Evolutionary conservation across 495 filamentous ascomycete species (phyloP).

Genomic region (Margaritispora aquatica): DNA sequence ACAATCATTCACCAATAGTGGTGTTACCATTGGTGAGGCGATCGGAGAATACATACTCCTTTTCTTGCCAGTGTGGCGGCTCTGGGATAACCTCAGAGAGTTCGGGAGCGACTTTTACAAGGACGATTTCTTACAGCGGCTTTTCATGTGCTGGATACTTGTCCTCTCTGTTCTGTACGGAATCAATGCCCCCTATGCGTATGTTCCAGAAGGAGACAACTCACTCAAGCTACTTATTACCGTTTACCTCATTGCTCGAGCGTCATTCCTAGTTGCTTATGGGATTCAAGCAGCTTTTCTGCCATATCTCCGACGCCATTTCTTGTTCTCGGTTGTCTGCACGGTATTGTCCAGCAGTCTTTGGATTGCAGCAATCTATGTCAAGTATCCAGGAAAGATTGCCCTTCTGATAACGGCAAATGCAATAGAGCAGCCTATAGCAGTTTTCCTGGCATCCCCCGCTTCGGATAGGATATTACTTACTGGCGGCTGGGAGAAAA

Average conservation of each 20-base stretch:
- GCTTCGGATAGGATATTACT: conserved; percentile 3
- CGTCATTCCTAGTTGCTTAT: conserved; percentile 10
- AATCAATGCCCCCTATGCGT: conserved; percentile 19
- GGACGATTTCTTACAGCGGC: conserved; percentile 14
- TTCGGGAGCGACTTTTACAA: conserved; percentile 16
- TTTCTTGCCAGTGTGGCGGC: conserved; percentile 20
- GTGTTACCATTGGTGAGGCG: conserved; percentile 1
- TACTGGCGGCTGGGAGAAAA: conserved; percentile 10
- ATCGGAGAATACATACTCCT: conserved; percentile 15
- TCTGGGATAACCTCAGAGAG: conserved; percentile 17
- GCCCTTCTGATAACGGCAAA: conserved; percentile 9
- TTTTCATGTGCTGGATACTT: conserved; percentile 19
- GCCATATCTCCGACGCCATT: conserved; percentile 6
- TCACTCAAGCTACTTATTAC: conserved; percentile 15
- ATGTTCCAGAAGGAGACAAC: background rate
- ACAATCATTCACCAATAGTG: conserved; percentile 7
- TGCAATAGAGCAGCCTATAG: conserved; percentile 12
- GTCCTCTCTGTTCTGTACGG: conserved; percentile 17
- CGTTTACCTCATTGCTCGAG: conserved; percentile 9
- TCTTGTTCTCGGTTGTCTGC: background rate
- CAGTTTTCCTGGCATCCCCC: conserved; percentile 9
- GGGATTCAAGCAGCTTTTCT: conserved; percentile 5
- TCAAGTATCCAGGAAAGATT: conserved; percentile 8
- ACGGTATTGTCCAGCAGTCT: background rate
- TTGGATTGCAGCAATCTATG: conserved; percentile 16